phyloP scores from a whole-genome alignment of 768 basidiomycete species.

The Boletus speciosus region DNA sequence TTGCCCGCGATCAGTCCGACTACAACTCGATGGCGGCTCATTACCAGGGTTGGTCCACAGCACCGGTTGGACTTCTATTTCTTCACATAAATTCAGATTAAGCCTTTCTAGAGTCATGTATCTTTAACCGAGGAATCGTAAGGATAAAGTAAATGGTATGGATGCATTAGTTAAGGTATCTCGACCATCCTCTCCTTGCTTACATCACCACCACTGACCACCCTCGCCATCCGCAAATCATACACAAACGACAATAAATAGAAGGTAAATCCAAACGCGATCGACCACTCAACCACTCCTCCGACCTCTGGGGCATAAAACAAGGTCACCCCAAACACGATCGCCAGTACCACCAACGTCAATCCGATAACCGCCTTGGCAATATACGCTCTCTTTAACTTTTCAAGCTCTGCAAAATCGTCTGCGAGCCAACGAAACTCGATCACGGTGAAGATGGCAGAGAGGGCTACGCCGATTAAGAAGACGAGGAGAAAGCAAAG shows the following conservation, averaged over 20 bases:
- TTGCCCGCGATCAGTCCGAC: too few relatives aligned
- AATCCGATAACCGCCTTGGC: conserved; percentile 59
- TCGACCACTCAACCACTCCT: conserved; percentile 72
- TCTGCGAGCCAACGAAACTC: conserved; percentile 70
- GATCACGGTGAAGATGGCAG: conserved; percentile 68
- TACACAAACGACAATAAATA: conserved; percentile 71
- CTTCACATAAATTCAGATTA: too few relatives aligned
- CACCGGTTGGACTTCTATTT: too few relatives aligned
- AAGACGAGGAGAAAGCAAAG: conserved; percentile 66
- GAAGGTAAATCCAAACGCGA: conserved; percentile 68
- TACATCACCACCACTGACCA: neutral
- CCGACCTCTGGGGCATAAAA: conserved; percentile 46
- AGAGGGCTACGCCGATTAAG: conserved; percentile 66
- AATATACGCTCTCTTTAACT: conserved; percentile 53
- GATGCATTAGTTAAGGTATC: neutral
- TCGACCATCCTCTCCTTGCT: conserved; percentile 3
- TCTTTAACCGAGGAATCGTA: too few relatives aligned
- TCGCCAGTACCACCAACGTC: conserved; percentile 55
- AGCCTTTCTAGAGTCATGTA: too few relatives aligned
- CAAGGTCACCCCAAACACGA: conserved; percentile 58
- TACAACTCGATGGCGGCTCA: too few relatives aligned
- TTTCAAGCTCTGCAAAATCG: conserved; percentile 43
- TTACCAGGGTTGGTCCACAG: too few relatives aligned
- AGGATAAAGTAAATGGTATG: too few relatives aligned
- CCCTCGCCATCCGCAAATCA: conserved; percentile 60